phyloP scores from a whole-genome alignment of 108 stramenopile species.

The Aurantiochytrium sp. region DNA sequence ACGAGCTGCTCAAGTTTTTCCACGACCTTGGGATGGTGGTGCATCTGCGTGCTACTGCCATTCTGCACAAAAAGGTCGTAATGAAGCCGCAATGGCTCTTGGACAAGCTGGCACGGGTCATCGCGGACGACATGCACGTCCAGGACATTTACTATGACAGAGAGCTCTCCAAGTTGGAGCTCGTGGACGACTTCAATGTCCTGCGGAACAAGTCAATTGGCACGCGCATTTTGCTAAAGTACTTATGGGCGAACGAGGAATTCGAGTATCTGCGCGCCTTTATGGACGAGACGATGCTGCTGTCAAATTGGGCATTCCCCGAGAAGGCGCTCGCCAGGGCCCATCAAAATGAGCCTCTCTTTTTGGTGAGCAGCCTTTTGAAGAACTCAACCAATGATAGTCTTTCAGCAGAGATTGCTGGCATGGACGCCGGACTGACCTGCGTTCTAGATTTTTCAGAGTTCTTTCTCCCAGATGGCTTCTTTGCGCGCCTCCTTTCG shows the following conservation, averaged over 20 bases:
- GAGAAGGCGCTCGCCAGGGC: background rate
- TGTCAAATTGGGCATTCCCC: background rate
- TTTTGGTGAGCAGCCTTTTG: no score
- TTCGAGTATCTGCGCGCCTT: background rate
- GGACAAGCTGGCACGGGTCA: background rate
- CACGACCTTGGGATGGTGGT: background rate
- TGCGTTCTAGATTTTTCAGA: background rate
- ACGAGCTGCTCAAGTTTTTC: background rate
- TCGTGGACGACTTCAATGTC: background rate
- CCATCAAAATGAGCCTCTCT: background rate
- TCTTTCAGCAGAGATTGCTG: background rate
- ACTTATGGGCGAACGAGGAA: background rate
- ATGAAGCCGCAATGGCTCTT: background rate
- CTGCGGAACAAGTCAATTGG: background rate
- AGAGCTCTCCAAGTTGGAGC: background rate
- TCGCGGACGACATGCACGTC: background rate
- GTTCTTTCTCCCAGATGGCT: background rate
- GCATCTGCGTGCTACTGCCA: background rate
- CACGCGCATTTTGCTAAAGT: background rate
- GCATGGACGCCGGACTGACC: background rate
- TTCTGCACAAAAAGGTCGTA: background rate
- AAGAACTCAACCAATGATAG: no score
- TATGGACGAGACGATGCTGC: background rate
- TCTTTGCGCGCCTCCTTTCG: background rate
- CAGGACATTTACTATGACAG: background rate